These are phyloP conservation scores for Colletotrichum lindemuthianum DNA, from an alignment of 2,329 filamentous ascomycete species.

Conservation along the genomic window DNA sequence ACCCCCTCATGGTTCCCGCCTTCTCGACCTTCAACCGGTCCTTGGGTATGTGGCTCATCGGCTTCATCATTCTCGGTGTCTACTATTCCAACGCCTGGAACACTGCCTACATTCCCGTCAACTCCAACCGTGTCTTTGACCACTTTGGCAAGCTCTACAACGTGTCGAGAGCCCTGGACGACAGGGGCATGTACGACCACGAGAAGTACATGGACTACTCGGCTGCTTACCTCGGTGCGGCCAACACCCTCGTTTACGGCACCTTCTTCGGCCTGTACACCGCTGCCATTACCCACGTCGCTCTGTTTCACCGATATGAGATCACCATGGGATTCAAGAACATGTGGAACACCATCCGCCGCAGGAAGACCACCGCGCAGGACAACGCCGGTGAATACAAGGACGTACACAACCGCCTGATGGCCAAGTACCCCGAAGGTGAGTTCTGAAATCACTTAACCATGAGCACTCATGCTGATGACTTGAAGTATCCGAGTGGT, in stretches of 20 bases:
- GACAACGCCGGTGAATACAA: conserved; percentile 49
- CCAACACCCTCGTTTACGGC: conserved; percentile 44
- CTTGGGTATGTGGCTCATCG: conserved; percentile 43
- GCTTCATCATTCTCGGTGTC: conserved; percentile 43
- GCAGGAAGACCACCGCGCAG: conserved; percentile 43
- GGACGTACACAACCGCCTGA: conserved; percentile 47
- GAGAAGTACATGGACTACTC: conserved; percentile 47
- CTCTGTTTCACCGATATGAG: conserved; percentile 45
- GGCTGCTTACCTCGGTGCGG: conserved; percentile 39
- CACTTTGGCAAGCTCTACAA: conserved; percentile 52
- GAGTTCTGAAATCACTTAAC: neutral
- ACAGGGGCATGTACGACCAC: conserved; percentile 48
- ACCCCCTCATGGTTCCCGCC: conserved; percentile 44
- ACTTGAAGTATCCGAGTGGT: conserved; percentile 51
- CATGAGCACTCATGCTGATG: neutral
- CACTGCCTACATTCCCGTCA: conserved; percentile 52
- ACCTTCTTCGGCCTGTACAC: conserved; percentile 44
- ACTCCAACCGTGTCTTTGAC: conserved; percentile 51
- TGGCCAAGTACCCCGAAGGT: conserved; percentile 44
- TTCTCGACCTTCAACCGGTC: conserved; percentile 50
- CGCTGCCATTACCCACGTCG: conserved; percentile 43
- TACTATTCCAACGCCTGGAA: conserved; percentile 48
- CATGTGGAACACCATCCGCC: conserved; percentile 39
- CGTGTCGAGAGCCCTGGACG: conserved; percentile 47
- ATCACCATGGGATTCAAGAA: conserved; percentile 41